Conservation (phyloP, 2,329 filamentous ascomycete genomes). For the Pseudopyrenochaeta lycopersici region DNA sequence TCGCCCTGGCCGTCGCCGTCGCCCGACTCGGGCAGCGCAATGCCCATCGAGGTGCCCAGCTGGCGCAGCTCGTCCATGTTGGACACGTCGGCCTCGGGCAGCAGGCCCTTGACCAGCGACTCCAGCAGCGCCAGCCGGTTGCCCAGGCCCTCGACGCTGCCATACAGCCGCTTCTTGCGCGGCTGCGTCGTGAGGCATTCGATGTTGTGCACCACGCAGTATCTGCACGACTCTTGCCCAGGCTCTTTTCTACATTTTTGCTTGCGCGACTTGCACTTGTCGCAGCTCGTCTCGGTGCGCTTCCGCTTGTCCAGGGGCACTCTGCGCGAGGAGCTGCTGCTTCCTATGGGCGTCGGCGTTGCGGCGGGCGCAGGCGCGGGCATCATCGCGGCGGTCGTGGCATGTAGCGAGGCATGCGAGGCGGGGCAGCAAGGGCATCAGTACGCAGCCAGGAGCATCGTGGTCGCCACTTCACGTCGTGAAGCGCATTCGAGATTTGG, state of each 20-base stretch:
- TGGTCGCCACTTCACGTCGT: background rate
- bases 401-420: background rate
- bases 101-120: slow-evolving; percentile 55
- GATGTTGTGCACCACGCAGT: slow-evolving; percentile 54
- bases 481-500: background rate
- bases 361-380: slow-evolving; percentile 12
- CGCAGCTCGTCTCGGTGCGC: slow-evolving; percentile 56
- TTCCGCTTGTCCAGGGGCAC: slow-evolving; percentile 57
- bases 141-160: slow-evolving; percentile 54
- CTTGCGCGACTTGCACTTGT: slow-evolving; percentile 58
- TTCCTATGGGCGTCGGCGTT: slow-evolving; percentile 12
- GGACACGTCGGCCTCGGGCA: slow-evolving; percentile 55
- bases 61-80: slow-evolving; percentile 53
- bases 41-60: slow-evolving; percentile 51
- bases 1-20: slow-evolving; percentile 24
- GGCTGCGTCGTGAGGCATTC: slow-evolving; percentile 55
- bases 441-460: slow-evolving; percentile 16
- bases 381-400: slow-evolving; percentile 3
- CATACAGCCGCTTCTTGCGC: slow-evolving; percentile 56
- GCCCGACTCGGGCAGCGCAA: slow-evolving; percentile 47
- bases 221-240: slow-evolving; percentile 52
- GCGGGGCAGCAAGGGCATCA: slow-evolving; percentile 11
- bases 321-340: slow-evolving; percentile 43
- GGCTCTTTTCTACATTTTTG: slow-evolving; percentile 56
- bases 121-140: slow-evolving; percentile 54